These are phyloP conservation scores for Pythium chondricola DNA, from an alignment of 352 stramenopile genomes.

Conservation along the genomic window DNA sequence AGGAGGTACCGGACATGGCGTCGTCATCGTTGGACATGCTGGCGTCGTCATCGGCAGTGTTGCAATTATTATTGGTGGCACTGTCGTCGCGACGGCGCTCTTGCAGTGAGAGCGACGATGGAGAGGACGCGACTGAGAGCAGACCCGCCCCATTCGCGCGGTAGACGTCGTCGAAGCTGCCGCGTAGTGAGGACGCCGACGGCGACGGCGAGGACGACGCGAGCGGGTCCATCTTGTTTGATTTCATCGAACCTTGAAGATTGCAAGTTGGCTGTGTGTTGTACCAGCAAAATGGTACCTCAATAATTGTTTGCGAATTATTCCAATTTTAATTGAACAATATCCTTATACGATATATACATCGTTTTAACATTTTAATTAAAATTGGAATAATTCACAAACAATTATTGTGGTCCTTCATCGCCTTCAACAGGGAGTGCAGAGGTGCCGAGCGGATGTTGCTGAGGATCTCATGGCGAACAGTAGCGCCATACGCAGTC, in stretches of 20 bases:
- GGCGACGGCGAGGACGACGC: neutral
- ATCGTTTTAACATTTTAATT: too few species aligned
- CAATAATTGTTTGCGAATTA: too few species aligned
- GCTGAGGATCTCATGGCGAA: too few species aligned
- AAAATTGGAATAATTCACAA: too few species aligned
- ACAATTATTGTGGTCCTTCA: too few species aligned
- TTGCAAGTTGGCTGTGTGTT: neutral
- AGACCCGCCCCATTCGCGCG: constrained; percentile 13
- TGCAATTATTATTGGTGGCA: too few species aligned
- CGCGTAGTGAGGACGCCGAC: constrained; percentile 3
- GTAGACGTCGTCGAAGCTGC: constrained; percentile 18
- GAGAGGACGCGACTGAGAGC: constrained; percentile 6
- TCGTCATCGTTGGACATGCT: constrained; percentile 12
- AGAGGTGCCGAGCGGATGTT: too few species aligned
- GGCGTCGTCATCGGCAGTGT: constrained; percentile 10
- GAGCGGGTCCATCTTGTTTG: constrained; percentile 3
- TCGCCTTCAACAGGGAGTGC: too few species aligned
- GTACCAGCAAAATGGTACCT: neutral
- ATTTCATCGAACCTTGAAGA: neutral
- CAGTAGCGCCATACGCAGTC: too few species aligned
- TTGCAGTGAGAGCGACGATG: constrained; percentile 3
- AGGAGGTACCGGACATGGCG: constrained; percentile 25
- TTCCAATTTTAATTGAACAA: too few species aligned
- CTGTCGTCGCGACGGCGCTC: too few species aligned
- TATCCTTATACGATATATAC: too few species aligned